Base-by-base conservation (phyloP, 2,329 filamentous ascomycete genomes). In the Pestalotiopsis sp. region DNA sequence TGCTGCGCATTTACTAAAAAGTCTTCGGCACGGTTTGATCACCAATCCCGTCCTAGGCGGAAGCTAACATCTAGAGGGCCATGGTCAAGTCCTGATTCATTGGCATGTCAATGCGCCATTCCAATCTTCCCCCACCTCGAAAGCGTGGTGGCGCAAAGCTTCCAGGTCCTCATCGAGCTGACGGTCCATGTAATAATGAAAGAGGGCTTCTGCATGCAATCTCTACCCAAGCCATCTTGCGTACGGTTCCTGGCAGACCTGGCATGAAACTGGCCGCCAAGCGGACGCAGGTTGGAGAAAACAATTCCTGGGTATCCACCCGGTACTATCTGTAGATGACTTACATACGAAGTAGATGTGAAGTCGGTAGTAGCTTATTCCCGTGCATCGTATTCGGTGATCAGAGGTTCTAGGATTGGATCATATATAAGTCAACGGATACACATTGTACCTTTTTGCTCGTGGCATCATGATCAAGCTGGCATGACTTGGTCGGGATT, bases 21-120 rank as follows among this genome's bases (percentile, higher is more conserved):
- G 59, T 57, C 68, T 66, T 67, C 58, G 67, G 57, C 70, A 52
- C 64, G 67, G 72, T 73, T 72, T 73, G 70, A 73, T 73, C 71
- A 70, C 69, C 72, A 71, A 57, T 61, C 61, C 61, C 39, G 38
- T 25, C 61, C n/a, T 52, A 64, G 39, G 61, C 61, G 41, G 41
- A 64, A 64, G 61, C 61, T 64, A 64, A 39, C 61, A 7, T 17
- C 61, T 5, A n/a, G 7, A 20, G 17, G 17, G 59, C 27, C 9
- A 62, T 13, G 31, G 59, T 31, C 38, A 20, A 39, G 17, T 38
- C 59, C 27, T 41, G 38, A 64, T 27, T 11, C 39, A 64, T 39
- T 27, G 38, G 59, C 12, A 17, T 62, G 59, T 41, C 59, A 62
- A 62, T 38, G 59, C 59, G 59, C 31, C 31, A 39, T 41, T 52